Base-by-base conservation (phyloP, 495 filamentous ascomycete species). In the Jackrogersella multiformis region DNA sequence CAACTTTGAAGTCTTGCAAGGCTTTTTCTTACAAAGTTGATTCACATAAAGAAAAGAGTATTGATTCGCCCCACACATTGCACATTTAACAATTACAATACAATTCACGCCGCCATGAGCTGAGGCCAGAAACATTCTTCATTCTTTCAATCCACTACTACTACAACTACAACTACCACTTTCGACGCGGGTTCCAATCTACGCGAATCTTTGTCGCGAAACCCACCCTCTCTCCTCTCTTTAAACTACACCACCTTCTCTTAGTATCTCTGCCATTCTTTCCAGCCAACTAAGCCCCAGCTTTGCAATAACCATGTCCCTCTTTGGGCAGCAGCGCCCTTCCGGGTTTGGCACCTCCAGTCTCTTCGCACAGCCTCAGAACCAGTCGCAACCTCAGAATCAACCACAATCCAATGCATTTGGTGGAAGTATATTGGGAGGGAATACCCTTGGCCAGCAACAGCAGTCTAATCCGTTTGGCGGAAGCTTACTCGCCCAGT, bases 281-380 rank as follows among this genome's bases (percentile, higher is more conserved):
- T 36, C 12, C 2, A 26, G 4, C 30, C 32, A 16, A 38, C 18
- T 20, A 15, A 28, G 4, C 20, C 23, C 28, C 20, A 42, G 9
- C 20, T 58, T n/a, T 18, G n/a, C 15, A 28, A 12, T 39, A 12
- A 61, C 35, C 23, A 73, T 73, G 68, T 71, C 73, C 15, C 23
- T 75, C n/a, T 72, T 70, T 24, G 64, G 67, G 6, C 41, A 60
- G n/a, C n/a, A n/a, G 69, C 73, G 73, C 8, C 61, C 73, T 26
- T n/a, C 73, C 73, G 34, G 49, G 21, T 35, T 68, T 69, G 24
- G 20, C 12, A 64, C 32, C 34, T 41, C 39, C 24, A 58, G 49
- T 21, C 5, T 67, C 30, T 74, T 72, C 36, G 57, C 59, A 46
- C 72, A 67, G 15, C 23, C 49, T 38, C 30, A 16, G 12, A 32